Base-by-base conservation (phyloP, 2,329 filamentous ascomycete genomes). In the Alternaria infectoria region DNA sequence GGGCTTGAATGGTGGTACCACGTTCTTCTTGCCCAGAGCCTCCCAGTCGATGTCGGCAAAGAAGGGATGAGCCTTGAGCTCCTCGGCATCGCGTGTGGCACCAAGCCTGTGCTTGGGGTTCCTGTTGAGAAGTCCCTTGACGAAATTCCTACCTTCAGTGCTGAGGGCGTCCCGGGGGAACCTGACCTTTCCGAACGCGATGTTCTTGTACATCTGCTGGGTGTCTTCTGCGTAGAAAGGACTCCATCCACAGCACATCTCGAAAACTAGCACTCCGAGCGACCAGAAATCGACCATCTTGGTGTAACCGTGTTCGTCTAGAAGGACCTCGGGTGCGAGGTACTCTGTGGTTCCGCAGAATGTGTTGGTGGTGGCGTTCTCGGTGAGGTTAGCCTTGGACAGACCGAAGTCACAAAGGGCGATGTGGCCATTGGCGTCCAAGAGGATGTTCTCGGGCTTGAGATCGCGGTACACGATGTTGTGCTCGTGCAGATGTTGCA, bases 201-300 rank as follows among this genome's bases (percentile, higher is more conserved):
- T 99, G 83, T 99, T 99, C 86, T 99, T 99, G 85, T 99, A 99
- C 96, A 99, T 99, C 80, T 99, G 96, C 81, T 99, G 96, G 0
- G 96, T 99, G 77, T 99, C 96, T 77, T 99, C 96, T 60, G 96
- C 96, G 74, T 98, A 99, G 82, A 99, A 99, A 0, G 96, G 96
- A 74, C 93, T 97, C 96, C 96, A 99, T 32, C 96, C 96, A 74
- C 96, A 99, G 84, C 96, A 99, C 96, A 99, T 99, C 81, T 99
- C 96, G 74, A 99, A 99, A 2, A 99, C 96, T 58, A 99, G 86
- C 51, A 99, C 96, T 61, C 96, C 96, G 12, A 99, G 86, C 2
- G 96, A 99, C 96, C 96, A 99, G 80, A 98, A 99, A 80, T 99
- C 96, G 7, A 99, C 96, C 96, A 99, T 98, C 83, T 98, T 98